Conservation (phyloP, 2,329 filamentous ascomycete species). For the Trichoderma sp. region DNA sequence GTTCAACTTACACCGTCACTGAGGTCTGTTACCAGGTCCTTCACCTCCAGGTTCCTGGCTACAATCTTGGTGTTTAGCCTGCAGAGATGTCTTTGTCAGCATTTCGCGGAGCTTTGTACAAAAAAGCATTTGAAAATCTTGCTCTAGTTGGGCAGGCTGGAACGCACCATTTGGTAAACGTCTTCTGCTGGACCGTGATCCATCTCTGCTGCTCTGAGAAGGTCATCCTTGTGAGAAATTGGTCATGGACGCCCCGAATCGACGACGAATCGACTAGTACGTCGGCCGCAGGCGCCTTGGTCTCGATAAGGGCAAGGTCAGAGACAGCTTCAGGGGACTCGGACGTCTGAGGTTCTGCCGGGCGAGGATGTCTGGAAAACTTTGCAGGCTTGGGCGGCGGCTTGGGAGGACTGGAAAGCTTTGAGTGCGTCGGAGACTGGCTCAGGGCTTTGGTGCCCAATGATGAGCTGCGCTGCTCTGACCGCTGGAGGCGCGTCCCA, state of each 20-base stretch:
- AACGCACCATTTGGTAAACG: constrained; percentile 86
- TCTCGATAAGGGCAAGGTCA: constrained; percentile 39
- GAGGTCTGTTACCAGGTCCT: constrained; percentile 84
- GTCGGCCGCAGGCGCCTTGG: constrained; percentile 38
- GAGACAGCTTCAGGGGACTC: neutral
- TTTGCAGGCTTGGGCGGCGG: constrained; percentile 22
- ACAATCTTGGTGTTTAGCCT: constrained; percentile 97
- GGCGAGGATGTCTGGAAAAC: constrained; percentile 18
- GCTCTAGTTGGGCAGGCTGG: neutral
- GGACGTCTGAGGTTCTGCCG: constrained; percentile 3
- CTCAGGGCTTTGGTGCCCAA: constrained; percentile 29
- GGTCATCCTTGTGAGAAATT: constrained; percentile 60
- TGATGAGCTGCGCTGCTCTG: constrained; percentile 24
- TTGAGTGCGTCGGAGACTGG: constrained; percentile 20
- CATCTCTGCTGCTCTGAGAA: constrained; percentile 66
- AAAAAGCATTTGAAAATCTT: constrained; percentile 19
- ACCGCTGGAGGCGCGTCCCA: constrained; percentile 19
- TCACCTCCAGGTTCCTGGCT: constrained; percentile 73
- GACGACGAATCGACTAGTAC: constrained; percentile 34
- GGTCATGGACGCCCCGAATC: constrained; percentile 52
- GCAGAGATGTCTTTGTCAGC: neutral
- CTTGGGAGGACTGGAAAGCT: constrained; percentile 19
- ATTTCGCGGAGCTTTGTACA: neutral
- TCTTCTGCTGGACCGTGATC: constrained; percentile 92
- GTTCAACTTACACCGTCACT: constrained; percentile 79